Conservation (phyloP, 306 rosid genomes). For the Prunus padus region DNA sequence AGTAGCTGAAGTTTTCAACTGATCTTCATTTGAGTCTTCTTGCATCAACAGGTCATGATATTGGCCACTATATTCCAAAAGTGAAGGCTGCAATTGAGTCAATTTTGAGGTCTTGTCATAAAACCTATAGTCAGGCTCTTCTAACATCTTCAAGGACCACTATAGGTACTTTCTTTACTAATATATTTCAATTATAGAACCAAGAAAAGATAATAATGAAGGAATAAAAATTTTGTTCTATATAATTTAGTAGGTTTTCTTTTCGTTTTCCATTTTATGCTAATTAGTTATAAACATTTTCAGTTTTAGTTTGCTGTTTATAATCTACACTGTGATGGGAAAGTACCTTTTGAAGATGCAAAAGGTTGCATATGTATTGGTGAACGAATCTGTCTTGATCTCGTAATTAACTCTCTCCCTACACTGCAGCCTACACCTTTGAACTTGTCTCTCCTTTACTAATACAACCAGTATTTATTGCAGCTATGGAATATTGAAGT, state of each 20-base stretch:
- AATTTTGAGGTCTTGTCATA: constrained; percentile 82
- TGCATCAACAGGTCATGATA: constrained; percentile 77
- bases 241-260: not conserved
- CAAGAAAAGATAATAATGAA: constrained; percentile 7
- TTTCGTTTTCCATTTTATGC: not conserved
- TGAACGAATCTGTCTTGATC: not conserved
- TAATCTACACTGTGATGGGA: not conserved
- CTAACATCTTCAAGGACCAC: constrained; percentile 92
- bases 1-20: constrained; percentile 10
- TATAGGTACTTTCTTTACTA: constrained; percentile 59
- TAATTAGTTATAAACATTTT: not conserved
- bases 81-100: constrained; percentile 96
- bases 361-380: not conserved
- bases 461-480: not conserved
- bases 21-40: constrained; percentile 25
- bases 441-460: not conserved
- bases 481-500: not conserved
- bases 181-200: constrained; percentile 25
- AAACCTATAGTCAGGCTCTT: constrained; percentile 86
- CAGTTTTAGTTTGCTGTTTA: not conserved
- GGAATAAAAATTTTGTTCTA: not conserved
- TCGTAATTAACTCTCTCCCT: not conserved
- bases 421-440: not conserved
- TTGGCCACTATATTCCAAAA: constrained; percentile 92
- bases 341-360: not conserved